Conservation (phyloP, 1,284 basidiomycete species). For the Moniliophthora roreri region DNA sequence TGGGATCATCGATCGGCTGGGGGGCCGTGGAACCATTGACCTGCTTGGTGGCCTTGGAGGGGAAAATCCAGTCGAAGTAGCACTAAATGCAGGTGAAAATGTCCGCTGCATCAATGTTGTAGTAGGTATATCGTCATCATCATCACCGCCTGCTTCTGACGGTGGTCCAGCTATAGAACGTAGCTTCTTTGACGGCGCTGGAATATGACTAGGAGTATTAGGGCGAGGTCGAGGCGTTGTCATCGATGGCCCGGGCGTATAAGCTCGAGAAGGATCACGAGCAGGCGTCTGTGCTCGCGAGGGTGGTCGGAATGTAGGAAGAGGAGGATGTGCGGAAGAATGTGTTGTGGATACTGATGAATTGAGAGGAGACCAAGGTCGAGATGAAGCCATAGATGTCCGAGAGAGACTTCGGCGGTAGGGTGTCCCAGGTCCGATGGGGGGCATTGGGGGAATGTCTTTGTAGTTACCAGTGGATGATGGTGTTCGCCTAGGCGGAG, state of each 20-base stretch:
- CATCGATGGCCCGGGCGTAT: constrained; percentile 36
- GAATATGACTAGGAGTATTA: constrained; percentile 76
- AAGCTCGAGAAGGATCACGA: constrained; percentile 39
- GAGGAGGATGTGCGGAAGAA: constrained; percentile 51
- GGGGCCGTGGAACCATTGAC: constrained; percentile 57
- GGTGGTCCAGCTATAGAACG: constrained; percentile 48
- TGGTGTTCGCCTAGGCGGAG: constrained; percentile 49
- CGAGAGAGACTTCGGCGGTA: constrained; percentile 67
- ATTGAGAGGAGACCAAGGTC: constrained; percentile 77
- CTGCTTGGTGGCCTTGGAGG: constrained; percentile 34
- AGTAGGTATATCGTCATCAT: constrained; percentile 49
- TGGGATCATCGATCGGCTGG: constrained; percentile 80
- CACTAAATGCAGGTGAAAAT: constrained; percentile 58
- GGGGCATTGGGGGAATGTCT: constrained; percentile 48
- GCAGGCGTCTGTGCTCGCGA: constrained; percentile 28
- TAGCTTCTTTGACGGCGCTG: constrained; percentile 51
- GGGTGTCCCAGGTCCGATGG: constrained; percentile 30
- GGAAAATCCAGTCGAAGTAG: constrained; percentile 34
- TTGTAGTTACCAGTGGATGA: constrained; percentile 43
- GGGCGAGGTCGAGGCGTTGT: constrained; percentile 61
- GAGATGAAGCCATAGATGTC: constrained; percentile 72
- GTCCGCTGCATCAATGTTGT: constrained; percentile 55
- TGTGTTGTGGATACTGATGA: constrained; percentile 70
- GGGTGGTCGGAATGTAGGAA: constrained; percentile 41
- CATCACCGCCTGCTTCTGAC: constrained; percentile 47